phyloP scores from a whole-genome alignment of 148 eudicot species.

The Fagopyrum esculentum region DNA sequence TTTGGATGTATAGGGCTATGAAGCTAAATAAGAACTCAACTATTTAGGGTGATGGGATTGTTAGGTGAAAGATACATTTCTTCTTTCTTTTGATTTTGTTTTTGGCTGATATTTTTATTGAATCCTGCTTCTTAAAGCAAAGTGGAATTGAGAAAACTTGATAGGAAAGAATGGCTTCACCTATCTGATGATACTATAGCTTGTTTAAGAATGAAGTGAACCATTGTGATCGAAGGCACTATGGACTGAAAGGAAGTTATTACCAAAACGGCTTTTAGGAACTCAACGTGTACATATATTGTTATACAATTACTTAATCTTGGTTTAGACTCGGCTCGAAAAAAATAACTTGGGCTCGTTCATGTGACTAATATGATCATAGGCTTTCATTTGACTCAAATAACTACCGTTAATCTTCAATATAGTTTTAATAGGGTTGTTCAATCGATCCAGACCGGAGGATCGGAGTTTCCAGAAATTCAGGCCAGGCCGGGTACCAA shows the following conservation, averaged over 20 bases:
- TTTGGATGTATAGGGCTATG: not conserved
- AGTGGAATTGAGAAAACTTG: not conserved
- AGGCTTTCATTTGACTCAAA: too few species aligned
- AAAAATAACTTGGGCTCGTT: too few species aligned
- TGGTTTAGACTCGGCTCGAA: too few species aligned
- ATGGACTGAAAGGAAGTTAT: not conserved
- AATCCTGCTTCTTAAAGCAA: constrained; percentile 5
- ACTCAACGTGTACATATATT: too few species aligned
- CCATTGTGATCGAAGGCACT: not conserved
- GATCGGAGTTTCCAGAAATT: too few species aligned
- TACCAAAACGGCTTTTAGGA: too few species aligned
- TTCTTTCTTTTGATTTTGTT: not conserved
- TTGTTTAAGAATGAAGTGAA: not conserved
- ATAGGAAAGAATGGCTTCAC: constrained; percentile 9
- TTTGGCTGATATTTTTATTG: not conserved
- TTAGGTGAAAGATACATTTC: not conserved
- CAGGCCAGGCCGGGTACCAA: too few species aligned
- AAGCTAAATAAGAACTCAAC: constrained; percentile 8
- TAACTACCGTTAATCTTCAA: too few species aligned
- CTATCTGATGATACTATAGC: not conserved
- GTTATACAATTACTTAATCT: too few species aligned
- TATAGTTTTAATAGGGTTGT: too few species aligned
- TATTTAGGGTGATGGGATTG: not conserved
- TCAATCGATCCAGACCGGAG: too few species aligned
- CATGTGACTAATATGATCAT: too few species aligned